These are phyloP conservation scores for Luffa aegyptiaca DNA, from an alignment of 306 rosid species.

Conservation along the genomic window DNA sequence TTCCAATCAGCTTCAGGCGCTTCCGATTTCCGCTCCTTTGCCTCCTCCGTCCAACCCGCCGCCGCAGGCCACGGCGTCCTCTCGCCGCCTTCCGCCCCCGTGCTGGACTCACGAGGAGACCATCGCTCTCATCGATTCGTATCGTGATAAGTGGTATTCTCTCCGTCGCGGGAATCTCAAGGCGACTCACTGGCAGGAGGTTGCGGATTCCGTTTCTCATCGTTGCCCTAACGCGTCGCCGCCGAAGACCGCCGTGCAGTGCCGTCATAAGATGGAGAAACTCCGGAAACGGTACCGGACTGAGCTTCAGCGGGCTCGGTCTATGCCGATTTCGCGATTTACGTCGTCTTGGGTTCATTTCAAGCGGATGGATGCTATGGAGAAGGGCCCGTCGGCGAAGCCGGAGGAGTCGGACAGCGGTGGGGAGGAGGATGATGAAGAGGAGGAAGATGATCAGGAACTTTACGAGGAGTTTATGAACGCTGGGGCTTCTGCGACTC, in stretches of 20 bases:
- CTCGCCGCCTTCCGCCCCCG: slow-evolving; percentile 87
- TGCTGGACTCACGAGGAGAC: slow-evolving; percentile 95
- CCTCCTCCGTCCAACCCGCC: slow-evolving; percentile 10
- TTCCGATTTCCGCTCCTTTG: slow-evolving; percentile 20
- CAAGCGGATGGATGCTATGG: slow-evolving; percentile 87
- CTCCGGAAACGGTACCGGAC: slow-evolving; percentile 84
- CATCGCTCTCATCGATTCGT: slow-evolving; percentile 68
- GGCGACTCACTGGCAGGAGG: slow-evolving; percentile 95
- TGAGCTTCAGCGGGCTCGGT: slow-evolving; percentile 67
- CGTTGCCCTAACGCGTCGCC: slow-evolving; percentile 62
- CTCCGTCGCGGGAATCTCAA: slow-evolving; percentile 85
- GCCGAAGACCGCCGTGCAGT: slow-evolving; percentile 83
- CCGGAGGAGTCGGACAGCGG: slow-evolving; percentile 42
- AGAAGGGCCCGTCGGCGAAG: slow-evolving; percentile 57
- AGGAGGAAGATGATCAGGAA: slow-evolving; percentile 53
- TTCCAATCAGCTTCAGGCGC: slow-evolving; percentile 23
- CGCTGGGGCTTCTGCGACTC: slow-evolving; percentile 34
- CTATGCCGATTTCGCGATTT: slow-evolving; percentile 47
- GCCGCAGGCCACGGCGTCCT: slow-evolving; percentile 25
- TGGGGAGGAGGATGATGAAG: slow-evolving; percentile 27
- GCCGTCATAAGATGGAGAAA: slow-evolving; percentile 96
- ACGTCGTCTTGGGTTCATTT: slow-evolving; percentile 80
- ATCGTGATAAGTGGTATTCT: slow-evolving; percentile 86
- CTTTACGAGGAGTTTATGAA: slow-evolving; percentile 48
- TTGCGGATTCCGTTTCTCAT: slow-evolving; percentile 58